A percentile compares a stretch with the other conserved stretches of the same genome.
Evolutionary conservation across 2,329 filamentous ascomycete genomes (phyloP).

Genomic region (Myriosclerotinia scirpicola): DNA sequence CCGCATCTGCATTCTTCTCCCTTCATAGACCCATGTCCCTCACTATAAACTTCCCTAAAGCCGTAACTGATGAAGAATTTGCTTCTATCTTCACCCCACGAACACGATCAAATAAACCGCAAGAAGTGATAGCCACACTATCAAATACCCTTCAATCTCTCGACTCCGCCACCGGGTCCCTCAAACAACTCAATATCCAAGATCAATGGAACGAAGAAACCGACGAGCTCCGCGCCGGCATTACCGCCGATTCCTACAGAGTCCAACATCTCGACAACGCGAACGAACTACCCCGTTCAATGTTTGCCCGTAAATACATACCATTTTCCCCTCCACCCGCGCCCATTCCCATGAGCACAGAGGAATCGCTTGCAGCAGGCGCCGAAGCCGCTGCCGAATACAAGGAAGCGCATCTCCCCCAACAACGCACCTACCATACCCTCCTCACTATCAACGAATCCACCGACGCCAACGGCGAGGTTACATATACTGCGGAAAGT

Average conservation of each 20-base stretch:
- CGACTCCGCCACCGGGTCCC: conserved; percentile 54
- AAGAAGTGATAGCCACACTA: conserved; percentile 67
- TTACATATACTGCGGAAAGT: conserved; percentile 61
- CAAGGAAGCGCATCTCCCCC: conserved; percentile 44
- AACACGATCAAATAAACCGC: conserved; percentile 49
- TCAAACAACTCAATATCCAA: conserved; percentile 27
- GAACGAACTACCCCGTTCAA: conserved; percentile 62
- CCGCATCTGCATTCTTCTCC: conserved; percentile 90
- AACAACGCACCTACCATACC: conserved; percentile 60
- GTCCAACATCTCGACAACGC: conserved; percentile 52
- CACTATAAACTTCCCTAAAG: conserved; percentile 73
- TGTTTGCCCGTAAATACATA: conserved; percentile 64
- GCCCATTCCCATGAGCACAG: conserved; percentile 59
- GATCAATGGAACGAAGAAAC: conserved; percentile 36
- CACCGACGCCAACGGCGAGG: conserved; percentile 57
- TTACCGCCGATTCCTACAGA: conserved; percentile 47
- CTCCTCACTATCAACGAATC: conserved; percentile 68
- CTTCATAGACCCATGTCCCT: conserved; percentile 92
- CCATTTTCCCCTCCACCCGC: conserved; percentile 85
- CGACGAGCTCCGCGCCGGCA: conserved; percentile 44
- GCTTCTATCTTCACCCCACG: conserved; percentile 75
- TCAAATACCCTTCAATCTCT: conserved; percentile 59
- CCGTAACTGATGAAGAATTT: conserved; percentile 72
- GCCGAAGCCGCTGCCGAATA: conserved; percentile 40
- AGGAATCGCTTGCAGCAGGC: conserved; percentile 43